Base-by-base conservation (phyloP, 2,329 filamentous ascomycete species). In the Cyanodermella asteris region DNA sequence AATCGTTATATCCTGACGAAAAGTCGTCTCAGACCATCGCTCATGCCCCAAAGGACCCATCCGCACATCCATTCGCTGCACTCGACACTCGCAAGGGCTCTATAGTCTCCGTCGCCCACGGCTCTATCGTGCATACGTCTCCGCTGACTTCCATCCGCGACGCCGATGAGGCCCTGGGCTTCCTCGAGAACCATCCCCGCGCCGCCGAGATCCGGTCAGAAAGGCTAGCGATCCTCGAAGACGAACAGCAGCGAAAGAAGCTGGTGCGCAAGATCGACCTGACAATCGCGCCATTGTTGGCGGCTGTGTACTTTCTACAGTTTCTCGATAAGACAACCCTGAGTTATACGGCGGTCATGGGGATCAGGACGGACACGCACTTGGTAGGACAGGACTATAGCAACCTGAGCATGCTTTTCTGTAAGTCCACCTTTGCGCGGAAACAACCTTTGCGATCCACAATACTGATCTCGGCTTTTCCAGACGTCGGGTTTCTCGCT, bases 251-350 rank as follows among this genome's bases (percentile, higher is more conserved):
- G 19, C 16, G 29, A 26, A 40, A 44, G 28, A 31, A 29, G 14
- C 36, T 49, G 6, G 34, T 48, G 15, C 38, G 44, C 19, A 49
- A 47, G 31, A 41, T 47, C 25, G 45, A 49, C 24, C 41, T 41
- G 34, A 45, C 44, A 31, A 40, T 65, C 16, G 54, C 70, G 42
- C 66, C 55, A 4, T 30, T 55, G 29, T 53, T 59, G 49, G 61
- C 45, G 28, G 51, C 34, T 36, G 61, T 51, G 1, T 70, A 70
- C 36, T 55, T 61, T n/a, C 44, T 69, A 5, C 64, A 70, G 31
- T 70, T 60, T 33, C 47, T 65, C 2, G 66, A 72, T 44, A 70
- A 72, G 39, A 60, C 59, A 0, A 56, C 55, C 0, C 43, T 67
- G 2, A 52, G 46, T n/a, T 60, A 59, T 37, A 54, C 57, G 0